Percentiles rank a stretch among this genome's conserved stretches.
Conservation (phyloP, 495 filamentous ascomycete species). For the Annulohypoxylon stygium region DNA sequence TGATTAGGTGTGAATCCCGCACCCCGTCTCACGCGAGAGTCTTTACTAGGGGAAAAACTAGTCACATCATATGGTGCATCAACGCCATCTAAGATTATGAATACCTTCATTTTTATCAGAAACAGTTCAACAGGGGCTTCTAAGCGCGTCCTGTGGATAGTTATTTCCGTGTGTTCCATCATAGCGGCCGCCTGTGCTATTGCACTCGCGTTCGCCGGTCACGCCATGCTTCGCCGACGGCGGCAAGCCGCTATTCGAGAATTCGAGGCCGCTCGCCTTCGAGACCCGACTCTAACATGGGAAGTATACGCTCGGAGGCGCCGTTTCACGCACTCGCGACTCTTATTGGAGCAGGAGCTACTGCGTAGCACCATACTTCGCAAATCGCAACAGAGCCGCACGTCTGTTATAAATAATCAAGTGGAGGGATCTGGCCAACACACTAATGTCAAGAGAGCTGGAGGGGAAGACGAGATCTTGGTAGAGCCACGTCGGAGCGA, state of each 20-base stretch:
- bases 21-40: background rate
- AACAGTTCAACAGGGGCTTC: background rate
- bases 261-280: conserved; percentile 25
- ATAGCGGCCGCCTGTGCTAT: background rate
- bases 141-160: background rate
- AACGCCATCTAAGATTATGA: conserved; percentile 20
- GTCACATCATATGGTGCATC: background rate
- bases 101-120: background rate
- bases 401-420: background rate
- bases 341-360: conserved; percentile 21
- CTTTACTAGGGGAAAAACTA: background rate
- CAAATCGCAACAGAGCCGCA: conserved; percentile 25
- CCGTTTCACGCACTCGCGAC: conserved; percentile 19
- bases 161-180: conserved; percentile 5
- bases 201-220: background rate
- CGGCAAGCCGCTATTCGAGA: background rate
- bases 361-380: conserved; percentile 21
- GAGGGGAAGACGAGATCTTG: background rate
- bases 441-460: background rate
- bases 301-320: conserved; percentile 17
- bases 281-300: conserved; percentile 24
- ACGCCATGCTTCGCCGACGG: conserved; percentile 12
- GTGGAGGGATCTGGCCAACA: background rate
- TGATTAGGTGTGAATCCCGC: background rate
- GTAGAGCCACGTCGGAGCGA: background rate